Percentiles rank a stretch among this genome's conserved stretches.
Evolutionary conservation across 768 basidiomycete genomes (phyloP).

Genomic region (Leccinellum rugosiceps): DNA sequence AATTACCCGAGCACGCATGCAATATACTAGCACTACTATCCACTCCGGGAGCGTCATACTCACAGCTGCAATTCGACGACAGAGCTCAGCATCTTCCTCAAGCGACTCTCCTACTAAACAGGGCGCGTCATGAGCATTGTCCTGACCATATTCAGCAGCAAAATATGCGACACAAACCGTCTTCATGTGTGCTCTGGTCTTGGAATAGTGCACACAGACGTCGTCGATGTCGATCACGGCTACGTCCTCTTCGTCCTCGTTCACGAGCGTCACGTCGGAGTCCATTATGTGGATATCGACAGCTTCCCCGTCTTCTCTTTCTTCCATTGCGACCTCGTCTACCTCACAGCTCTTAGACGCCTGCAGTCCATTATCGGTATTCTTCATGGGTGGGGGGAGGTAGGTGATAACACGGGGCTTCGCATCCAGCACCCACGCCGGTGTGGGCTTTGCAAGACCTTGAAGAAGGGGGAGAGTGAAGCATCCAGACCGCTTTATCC

Average conservation of each 20-base stretch:
- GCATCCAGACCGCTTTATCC: constrained; percentile 16
- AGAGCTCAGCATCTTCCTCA: constrained; percentile 7
- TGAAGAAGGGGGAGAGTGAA: constrained; percentile 22
- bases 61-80: constrained; percentile 17
- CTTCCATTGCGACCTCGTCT: neutral
- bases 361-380: neutral
- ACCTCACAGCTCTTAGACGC: neutral
- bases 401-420: constrained; percentile 28
- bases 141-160: neutral
- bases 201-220: constrained; percentile 17
- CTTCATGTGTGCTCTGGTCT: constrained; percentile 18
- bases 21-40: neutral
- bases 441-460: neutral
- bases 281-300: constrained; percentile 11
- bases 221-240: constrained; percentile 15
- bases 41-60: neutral
- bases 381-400: constrained; percentile 22
- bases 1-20: neutral
- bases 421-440: neutral
- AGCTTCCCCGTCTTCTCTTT: neutral
- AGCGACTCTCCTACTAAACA: constrained; percentile 14
- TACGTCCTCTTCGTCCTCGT: constrained; percentile 17
- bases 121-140: neutral
- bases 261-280: constrained; percentile 30
- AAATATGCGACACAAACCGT: constrained; percentile 17